Conservation (phyloP, 1,284 basidiomycete genomes). For the Austroboletus novae-zelandiae region DNA sequence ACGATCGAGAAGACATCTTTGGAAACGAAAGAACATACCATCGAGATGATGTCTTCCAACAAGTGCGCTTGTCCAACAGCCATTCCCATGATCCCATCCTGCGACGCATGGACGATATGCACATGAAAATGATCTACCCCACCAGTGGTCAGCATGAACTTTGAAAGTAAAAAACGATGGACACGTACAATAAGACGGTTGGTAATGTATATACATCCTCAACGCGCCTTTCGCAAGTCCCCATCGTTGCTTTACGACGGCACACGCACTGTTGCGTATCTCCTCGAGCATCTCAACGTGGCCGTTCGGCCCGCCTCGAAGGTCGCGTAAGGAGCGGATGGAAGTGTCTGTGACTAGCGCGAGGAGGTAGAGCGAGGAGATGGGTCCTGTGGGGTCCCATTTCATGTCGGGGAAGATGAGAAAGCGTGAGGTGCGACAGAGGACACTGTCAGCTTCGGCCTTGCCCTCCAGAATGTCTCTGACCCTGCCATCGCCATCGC, state of each 20-base stretch:
- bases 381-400: conserved; percentile 79
- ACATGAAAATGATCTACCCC: conserved; percentile 91
- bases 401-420: conserved; percentile 90
- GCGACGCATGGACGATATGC: conserved; percentile 82
- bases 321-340: conserved; percentile 71
- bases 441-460: conserved; percentile 65
- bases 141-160: neutral
- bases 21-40: conserved; percentile 45
- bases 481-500: conserved; percentile 58
- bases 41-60: conserved; percentile 85
- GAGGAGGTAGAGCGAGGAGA: conserved; percentile 68
- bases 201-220: conserved; percentile 90
- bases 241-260: conserved; percentile 60
- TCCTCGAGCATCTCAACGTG: conserved; percentile 72
- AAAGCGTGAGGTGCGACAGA: conserved; percentile 41
- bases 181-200: conserved; percentile 89
- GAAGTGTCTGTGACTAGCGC: conserved; percentile 59
- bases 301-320: conserved; percentile 44
- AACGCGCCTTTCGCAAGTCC: conserved; percentile 58
- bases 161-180: neutral
- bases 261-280: conserved; percentile 58
- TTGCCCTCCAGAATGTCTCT: conserved; percentile 80
- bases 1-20: no score
- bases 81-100: conserved; percentile 64
- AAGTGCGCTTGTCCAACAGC: conserved; percentile 90